phyloP scores from a whole-genome alignment of 2,329 filamentous ascomycete genomes.

The Epichloe glyceriae region DNA sequence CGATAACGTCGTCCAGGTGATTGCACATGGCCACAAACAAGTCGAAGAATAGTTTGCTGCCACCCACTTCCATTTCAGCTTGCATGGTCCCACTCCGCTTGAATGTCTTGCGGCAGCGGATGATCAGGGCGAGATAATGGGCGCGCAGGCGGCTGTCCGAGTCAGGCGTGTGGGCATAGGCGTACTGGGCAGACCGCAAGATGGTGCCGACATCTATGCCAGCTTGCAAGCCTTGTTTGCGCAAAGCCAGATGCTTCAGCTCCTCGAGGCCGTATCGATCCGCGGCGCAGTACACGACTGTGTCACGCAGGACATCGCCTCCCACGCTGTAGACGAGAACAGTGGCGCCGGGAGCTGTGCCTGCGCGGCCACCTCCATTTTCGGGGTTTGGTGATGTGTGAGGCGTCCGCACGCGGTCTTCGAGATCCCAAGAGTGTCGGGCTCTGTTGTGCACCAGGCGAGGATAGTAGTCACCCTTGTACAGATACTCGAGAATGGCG shows the following conservation, averaged over 20 bases:
- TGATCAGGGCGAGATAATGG: constrained; percentile 94
- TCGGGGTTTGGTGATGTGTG: constrained; percentile 39
- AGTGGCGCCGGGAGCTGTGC: constrained; percentile 34
- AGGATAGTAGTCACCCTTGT: constrained; percentile 93
- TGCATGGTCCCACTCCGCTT: constrained; percentile 98
- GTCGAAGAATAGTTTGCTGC: constrained; percentile 88
- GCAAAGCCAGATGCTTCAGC: constrained; percentile 79
- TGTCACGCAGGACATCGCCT: constrained; percentile 76
- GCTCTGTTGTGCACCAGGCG: constrained; percentile 78
- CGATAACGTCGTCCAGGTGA: constrained; percentile 91
- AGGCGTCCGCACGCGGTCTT: constrained; percentile 42
- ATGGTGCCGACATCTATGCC: constrained; percentile 88
- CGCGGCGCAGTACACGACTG: constrained; percentile 85
- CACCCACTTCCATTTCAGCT: constrained; percentile 92
- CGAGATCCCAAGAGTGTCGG: constrained; percentile 79
- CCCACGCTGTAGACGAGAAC: constrained; percentile 63
- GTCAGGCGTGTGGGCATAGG: constrained; percentile 90
- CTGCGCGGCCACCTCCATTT: constrained; percentile 31
- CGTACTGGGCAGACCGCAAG: constrained; percentile 83
- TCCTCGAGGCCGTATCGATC: constrained; percentile 85
- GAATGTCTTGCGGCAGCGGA: constrained; percentile 93
- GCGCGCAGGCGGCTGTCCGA: constrained; percentile 84
- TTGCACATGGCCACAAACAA: constrained; percentile 97
- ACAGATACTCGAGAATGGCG: constrained; percentile 88
- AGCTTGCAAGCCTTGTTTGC: constrained; percentile 87